Evolutionary conservation across 495 filamentous ascomycete genomes (phyloP), one percentile per base, ranked within the genome.

Genomic region (Daldinia caldariorum): DNA sequence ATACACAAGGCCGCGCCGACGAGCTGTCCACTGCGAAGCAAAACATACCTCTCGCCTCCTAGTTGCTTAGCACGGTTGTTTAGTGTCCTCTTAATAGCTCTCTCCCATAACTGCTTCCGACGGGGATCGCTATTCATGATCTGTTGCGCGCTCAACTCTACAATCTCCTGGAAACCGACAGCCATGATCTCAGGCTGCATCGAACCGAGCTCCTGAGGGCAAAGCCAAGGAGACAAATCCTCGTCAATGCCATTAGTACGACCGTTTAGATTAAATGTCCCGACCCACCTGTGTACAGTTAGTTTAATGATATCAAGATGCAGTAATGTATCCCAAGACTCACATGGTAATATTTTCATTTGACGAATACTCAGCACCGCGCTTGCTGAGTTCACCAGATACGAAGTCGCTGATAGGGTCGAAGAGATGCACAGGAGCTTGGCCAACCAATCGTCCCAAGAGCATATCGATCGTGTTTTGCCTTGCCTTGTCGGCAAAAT

Each of bases 91-190:
- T 89, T 88, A 9, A 97, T 92, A 6, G 93, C 89, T 66, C 80
- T 78, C 77, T 99, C 94, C 95, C 95, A 99, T 20, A 86, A 80
- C 73, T 94, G 89, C 57, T 94, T 90, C 61, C 91, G 87, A 8
- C 86, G 86, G 22, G 96, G 95, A 82, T 98, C 94, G 41, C 94
- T 97, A 58, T 95, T 96, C 94, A 99, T 98, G 74, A 99, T 98
- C 74, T 99, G 96, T 77, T 98, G 94, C 16, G 96, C 94, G 72
- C 92, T 97, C 13, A 99, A 84, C 74, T 94, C 90, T 14, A 99
- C 96, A 59, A 99, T 98, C 80, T 99, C 95, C 72, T 99, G 95
- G 71, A 99, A 98, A 0, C 93, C 95, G 32, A 97, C 88, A 8
- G 89, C 94, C 56, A 96, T 87, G 37, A 99, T 90, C 53, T 93